phyloP scores from a whole-genome alignment of 2,329 filamentous ascomycete genomes.

The Blastomyces percursus region DNA sequence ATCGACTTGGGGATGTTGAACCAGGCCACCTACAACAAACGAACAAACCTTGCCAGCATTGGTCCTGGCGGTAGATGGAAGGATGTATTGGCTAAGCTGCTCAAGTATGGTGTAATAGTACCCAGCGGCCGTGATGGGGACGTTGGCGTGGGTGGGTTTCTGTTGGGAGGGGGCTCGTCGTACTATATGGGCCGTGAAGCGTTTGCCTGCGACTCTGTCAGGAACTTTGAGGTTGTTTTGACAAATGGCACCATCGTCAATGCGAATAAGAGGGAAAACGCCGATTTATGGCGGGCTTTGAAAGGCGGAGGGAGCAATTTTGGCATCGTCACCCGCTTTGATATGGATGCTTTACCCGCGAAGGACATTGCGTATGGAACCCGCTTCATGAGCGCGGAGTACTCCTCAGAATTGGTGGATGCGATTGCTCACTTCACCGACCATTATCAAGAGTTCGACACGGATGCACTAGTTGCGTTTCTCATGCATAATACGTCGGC shows the following conservation, averaged over 20 bases:
- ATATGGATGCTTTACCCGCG: neutral
- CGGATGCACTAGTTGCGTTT: neutral
- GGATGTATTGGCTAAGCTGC: constrained; percentile 23
- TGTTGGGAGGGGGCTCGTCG: constrained; percentile 21
- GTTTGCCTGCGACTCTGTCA: neutral
- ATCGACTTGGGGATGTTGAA: constrained; percentile 15
- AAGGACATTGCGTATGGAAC: constrained; percentile 1
- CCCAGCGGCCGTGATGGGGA: constrained; percentile 25
- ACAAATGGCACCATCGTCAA: constrained; percentile 23
- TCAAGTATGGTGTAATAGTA: constrained; percentile 21
- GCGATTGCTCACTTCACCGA: constrained; percentile 7
- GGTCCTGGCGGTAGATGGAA: constrained; percentile 27
- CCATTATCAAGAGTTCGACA: neutral
- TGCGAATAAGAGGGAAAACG: constrained; percentile 16
- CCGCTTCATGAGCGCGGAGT: neutral
- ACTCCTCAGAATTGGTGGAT: neutral
- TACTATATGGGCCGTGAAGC: neutral
- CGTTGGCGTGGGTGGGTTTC: constrained; percentile 29
- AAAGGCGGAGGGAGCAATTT: constrained; percentile 28
- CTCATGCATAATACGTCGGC: neutral
- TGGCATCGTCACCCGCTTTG: constrained; percentile 26
- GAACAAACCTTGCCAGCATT: constrained; percentile 21
- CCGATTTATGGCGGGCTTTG: constrained; percentile 27
- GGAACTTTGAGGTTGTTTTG: constrained; percentile 16
- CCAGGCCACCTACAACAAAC: constrained; percentile 17